Conservation (phyloP, 441 rosid species). For the Hura crepitans region DNA sequence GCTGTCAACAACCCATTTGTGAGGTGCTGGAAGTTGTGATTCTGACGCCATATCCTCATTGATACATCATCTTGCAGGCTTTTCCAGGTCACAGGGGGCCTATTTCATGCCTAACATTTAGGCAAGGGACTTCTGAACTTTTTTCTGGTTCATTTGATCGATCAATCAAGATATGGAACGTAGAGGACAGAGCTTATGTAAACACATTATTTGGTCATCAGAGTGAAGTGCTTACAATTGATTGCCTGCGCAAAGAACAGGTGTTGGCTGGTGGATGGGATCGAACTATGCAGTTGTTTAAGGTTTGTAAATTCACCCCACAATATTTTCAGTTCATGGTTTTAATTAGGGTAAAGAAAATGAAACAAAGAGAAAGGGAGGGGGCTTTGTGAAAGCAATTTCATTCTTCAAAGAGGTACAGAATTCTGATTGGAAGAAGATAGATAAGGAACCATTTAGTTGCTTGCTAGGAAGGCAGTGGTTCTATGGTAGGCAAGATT, state of each 20-base stretch:
- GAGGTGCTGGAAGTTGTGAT: background rate
- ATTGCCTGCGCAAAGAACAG: conserved; percentile 77
- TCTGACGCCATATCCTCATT: conserved; percentile 13
- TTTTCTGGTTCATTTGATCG: conserved; percentile 98
- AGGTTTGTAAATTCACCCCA: conserved; percentile 39
- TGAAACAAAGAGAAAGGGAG: background rate
- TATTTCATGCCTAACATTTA: conserved; percentile 78
- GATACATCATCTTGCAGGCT: conserved; percentile 51
- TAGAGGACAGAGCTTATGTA: conserved; percentile 78
- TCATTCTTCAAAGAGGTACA: background rate
- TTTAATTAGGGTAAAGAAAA: background rate
- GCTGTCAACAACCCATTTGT: background rate
- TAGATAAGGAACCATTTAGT: background rate
- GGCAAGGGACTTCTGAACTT: conserved; percentile 79
- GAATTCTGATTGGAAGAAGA: background rate
- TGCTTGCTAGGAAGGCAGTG: background rate
- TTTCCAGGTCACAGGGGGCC: conserved; percentile 89
- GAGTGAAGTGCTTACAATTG: conserved; percentile 68
- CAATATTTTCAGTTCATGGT: background rate
- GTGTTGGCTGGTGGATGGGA: conserved; percentile 79
- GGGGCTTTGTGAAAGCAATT: background rate
- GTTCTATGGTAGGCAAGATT: no score
- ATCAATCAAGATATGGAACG: conserved; percentile 82
- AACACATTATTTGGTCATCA: conserved; percentile 78
- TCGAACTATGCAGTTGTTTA: conserved; percentile 73